Percentiles rank a stretch among this genome's conserved stretches.
Conservation (phyloP, 331 rosid genomes). For the Cucumis variabilis region DNA sequence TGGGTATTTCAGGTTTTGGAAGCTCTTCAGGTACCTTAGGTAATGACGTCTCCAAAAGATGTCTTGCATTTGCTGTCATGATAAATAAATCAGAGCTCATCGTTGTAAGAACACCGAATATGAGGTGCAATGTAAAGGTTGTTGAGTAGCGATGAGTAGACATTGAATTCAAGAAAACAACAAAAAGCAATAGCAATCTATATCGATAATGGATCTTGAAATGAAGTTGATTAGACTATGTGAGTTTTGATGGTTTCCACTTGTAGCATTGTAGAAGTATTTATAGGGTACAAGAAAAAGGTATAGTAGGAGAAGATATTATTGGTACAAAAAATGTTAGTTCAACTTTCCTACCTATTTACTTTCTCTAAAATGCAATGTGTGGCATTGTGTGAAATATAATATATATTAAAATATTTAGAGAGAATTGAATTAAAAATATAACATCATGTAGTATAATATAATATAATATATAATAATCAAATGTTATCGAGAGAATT, state of each 20-base stretch:
- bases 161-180: neutral
- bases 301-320: neutral
- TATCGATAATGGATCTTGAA: too few relatives aligned
- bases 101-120: neutral
- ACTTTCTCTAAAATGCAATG: neutral
- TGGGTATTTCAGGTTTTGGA: constrained; percentile 1
- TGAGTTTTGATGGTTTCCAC: too few relatives aligned
- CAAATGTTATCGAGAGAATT: too few relatives aligned
- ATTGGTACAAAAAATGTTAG: neutral
- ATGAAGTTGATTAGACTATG: too few relatives aligned
- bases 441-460: too few relatives aligned
- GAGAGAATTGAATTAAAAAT: too few relatives aligned
- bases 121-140: neutral
- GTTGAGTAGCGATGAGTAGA: neutral
- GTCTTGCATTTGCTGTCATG: neutral
- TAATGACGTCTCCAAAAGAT: neutral
- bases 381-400: neutral
- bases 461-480: neutral
- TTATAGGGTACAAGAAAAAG: too few relatives aligned
- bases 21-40: neutral
- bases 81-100: neutral
- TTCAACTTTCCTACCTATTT: constrained; percentile 10
- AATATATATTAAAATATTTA: neutral
- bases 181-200: too few relatives aligned
- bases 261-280: too few relatives aligned